Evolutionary conservation across 2,329 filamentous ascomycete genomes (phyloP).

Genomic region (Verticillium nubilum): DNA sequence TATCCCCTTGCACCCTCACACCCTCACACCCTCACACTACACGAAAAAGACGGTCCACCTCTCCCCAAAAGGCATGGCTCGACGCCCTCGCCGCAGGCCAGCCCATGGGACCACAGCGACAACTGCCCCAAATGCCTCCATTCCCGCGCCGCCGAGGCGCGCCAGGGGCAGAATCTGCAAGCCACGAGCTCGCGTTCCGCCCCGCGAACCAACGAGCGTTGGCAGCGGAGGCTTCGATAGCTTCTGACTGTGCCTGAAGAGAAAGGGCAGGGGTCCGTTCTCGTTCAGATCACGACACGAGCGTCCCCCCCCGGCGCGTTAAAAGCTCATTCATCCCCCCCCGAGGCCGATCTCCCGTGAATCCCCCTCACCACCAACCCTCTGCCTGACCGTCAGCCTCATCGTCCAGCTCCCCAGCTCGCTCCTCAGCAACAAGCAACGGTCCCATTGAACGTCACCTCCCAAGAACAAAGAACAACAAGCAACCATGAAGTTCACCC

Average conservation of each 20-base stretch:
- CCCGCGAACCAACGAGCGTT: too few relatives aligned
- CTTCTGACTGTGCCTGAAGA: neutral
- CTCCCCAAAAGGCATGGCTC: neutral
- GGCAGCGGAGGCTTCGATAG: neutral
- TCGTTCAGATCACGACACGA: neutral
- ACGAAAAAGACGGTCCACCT: neutral
- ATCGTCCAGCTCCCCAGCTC: neutral
- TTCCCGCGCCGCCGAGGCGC: neutral
- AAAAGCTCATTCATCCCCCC: neutral
- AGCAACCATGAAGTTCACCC: constrained; percentile 11
- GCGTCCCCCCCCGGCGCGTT: neutral
- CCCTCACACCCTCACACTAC: neutral
- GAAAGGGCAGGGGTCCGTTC: neutral
- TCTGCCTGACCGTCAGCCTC: neutral
- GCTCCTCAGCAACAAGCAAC: neutral
- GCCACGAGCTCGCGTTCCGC: too few relatives aligned
- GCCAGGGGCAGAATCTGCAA: neutral
- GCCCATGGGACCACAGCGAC: neutral
- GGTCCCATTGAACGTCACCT: too few relatives aligned
- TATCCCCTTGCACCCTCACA: neutral
- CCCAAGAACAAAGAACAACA: neutral
- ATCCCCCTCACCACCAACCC: neutral
- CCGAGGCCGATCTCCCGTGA: neutral
- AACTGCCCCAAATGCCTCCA: neutral
- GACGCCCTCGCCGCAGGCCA: neutral